Base-by-base conservation (phyloP, 306 rosid species). In the Oxytropis ochrocephala region DNA sequence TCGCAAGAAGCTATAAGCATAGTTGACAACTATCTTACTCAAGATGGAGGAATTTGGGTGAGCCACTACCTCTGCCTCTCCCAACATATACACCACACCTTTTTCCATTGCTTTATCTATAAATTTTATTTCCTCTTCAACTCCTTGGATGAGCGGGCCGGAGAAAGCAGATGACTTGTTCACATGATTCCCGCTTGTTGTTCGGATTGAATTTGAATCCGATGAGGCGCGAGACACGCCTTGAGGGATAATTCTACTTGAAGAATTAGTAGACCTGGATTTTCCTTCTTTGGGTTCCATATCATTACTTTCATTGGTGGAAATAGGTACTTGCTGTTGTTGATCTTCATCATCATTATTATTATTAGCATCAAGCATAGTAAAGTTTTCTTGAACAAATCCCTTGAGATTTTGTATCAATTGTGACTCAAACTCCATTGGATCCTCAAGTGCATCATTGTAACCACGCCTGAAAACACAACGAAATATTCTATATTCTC, bases 381-480 rank as follows among this genome's bases (percentile, higher is more conserved):
- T 63, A 1, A 69, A 53, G 48, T 75, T 75, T 17, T 89, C 66
- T 3, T 72, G 78, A 69, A 89, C 78, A 56, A 81, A 87, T 2
- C 58, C 82, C 62, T 87, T 87, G 48, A 92, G 78, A 9, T 85
- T 54, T 39, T 89, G 83, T 27, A 92, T 75, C 11, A 92, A 33
- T 9, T 85, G 85, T 0, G 27, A 16, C 83, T 92, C 96, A 13
- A 92, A 92, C 82, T 68, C 83, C 0, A 6, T 38, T 0, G 90
- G 81, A 13, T 75, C 88, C 17, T 51, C 86, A 1, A 79, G 53
- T 0, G 12, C 16, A 27, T 92, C 97, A 5, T 83, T 92, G 72
- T 92, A 87, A 47, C 97, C 96, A 8, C 82, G 88, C 67, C 97
- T 87, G n/a, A 82, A 92, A 2, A 92, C 95, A 12, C 97, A 92